Percentiles rank a stretch among this genome's conserved stretches.
phyloP scores from a whole-genome alignment of 83 land plant genomes.

The Thuja plicata region DNA sequence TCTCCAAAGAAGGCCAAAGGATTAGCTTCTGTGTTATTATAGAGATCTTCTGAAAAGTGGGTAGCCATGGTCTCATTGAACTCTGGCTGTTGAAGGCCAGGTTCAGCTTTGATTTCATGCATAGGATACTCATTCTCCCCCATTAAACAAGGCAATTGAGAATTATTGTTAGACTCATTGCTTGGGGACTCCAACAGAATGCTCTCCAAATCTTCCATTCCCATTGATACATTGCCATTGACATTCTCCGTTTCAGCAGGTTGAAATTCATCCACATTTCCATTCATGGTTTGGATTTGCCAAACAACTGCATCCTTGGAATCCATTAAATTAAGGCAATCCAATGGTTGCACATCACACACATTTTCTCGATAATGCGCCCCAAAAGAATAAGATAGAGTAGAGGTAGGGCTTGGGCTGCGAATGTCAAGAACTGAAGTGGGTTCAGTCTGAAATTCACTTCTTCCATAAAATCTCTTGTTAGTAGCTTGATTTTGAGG shows the following conservation, averaged over 20 bases:
- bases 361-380: conserved; percentile 10
- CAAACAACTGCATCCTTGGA: conserved; percentile 3
- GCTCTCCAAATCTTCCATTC: conserved; percentile 12
- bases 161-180: background rate
- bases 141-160: conserved; percentile 11
- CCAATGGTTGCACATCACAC: conserved; percentile 5
- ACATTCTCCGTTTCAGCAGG: conserved; percentile 2
- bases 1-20: background rate
- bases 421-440: conserved; percentile 18
- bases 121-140: background rate
- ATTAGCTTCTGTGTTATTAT: background rate
- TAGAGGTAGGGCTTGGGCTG: conserved; percentile 13
- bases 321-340: conserved; percentile 8
- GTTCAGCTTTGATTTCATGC: conserved; percentile 2
- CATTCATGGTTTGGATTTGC: conserved; percentile 1
- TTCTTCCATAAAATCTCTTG: conserved; percentile 7
- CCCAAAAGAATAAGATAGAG: conserved; percentile 6
- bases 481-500: background rate
- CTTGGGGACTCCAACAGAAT: conserved; percentile 13
- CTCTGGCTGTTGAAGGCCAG: conserved; percentile 2
- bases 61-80: background rate
- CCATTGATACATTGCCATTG: conserved; percentile 9
- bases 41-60: conserved; percentile 2
- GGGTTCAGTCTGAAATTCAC: conserved; percentile 11
- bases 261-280: conserved; percentile 7